Conservation (phyloP, 2,329 filamentous ascomycete species). For the Penicillium sp. region DNA sequence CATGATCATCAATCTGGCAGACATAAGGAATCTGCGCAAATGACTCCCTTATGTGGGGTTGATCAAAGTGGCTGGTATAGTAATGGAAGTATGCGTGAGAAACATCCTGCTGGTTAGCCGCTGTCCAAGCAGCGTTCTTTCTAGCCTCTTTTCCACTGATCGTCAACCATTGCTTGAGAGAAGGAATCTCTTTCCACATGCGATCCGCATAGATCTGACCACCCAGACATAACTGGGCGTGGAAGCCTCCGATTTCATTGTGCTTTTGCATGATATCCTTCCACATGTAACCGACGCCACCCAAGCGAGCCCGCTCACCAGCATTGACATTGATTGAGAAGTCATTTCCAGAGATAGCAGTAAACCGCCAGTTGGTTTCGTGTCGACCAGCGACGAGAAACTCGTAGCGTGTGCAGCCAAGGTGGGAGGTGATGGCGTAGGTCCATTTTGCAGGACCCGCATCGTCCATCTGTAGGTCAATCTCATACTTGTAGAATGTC, state of each 20-base stretch:
- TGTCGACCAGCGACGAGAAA: constrained; percentile 88
- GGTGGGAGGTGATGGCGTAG: constrained; percentile 93
- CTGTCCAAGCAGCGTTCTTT: constrained; percentile 87
- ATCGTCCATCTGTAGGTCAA: constrained; percentile 88
- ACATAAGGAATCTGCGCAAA: constrained; percentile 97
- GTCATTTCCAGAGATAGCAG: constrained; percentile 94
- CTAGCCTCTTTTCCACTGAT: constrained; percentile 91
- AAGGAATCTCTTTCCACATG: constrained; percentile 91
- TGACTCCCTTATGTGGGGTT: constrained; percentile 87
- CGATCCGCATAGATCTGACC: constrained; percentile 95
- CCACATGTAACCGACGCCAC: constrained; percentile 95
- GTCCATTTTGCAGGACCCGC: constrained; percentile 80
- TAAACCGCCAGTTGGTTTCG: constrained; percentile 92
- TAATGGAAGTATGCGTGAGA: constrained; percentile 98
- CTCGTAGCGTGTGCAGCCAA: constrained; percentile 97
- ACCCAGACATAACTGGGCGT: constrained; percentile 85
- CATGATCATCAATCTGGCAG: constrained; percentile 90
- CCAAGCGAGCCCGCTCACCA: constrained; percentile 78
- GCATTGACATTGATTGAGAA: constrained; percentile 85
- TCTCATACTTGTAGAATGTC: constrained; percentile 93
- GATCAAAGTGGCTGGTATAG: constrained; percentile 97
- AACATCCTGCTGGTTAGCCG: constrained; percentile 91
- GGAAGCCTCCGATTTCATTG: constrained; percentile 91
- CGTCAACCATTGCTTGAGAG: constrained; percentile 90
- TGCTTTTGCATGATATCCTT: constrained; percentile 98